A percentile compares a stretch with the other conserved stretches of the same genome.
phyloP scores from a whole-genome alignment of 106 monocot species.

The Dioscorea zingiberensis region DNA sequence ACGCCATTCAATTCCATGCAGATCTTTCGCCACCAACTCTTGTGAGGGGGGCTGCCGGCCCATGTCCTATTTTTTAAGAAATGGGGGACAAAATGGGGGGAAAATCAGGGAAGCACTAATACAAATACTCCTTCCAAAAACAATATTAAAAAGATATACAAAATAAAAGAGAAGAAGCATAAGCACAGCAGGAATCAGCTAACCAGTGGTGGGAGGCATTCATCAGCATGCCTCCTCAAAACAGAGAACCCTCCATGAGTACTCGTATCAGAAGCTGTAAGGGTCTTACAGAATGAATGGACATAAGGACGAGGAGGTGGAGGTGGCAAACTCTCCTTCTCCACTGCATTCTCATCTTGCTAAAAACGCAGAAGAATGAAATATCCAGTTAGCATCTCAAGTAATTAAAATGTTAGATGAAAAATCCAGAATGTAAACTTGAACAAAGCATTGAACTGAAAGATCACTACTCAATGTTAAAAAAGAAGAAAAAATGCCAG shows the following conservation, averaged over 20 bases:
- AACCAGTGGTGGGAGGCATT: conserved; percentile 91
- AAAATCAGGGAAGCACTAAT: too few species aligned
- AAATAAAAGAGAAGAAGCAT: background rate
- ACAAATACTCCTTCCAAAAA: background rate
- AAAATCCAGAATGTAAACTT: too few species aligned
- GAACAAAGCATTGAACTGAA: too few species aligned
- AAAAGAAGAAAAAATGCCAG: background rate
- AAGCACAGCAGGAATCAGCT: conserved; percentile 1
- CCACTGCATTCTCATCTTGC: conserved; percentile 61
- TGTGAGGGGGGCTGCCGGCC: conserved; percentile 76
- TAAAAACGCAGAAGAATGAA: background rate
- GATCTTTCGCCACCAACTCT: conserved; percentile 87
- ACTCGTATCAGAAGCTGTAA: conserved; percentile 90
- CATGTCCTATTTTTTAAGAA: conserved; percentile 61
- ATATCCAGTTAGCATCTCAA: too few species aligned
- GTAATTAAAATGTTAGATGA: too few species aligned
- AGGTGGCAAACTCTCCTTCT: conserved; percentile 37
- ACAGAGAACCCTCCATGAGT: conserved; percentile 98
- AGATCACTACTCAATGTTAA: too few species aligned
- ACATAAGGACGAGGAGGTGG: conserved; percentile 46
- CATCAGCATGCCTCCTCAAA: conserved; percentile 81
- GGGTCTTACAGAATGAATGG: conserved; percentile 84
- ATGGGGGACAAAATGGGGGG: too few species aligned
- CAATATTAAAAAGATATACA: background rate
- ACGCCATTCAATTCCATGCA: conserved; percentile 88